These are phyloP conservation scores for Cytospora mali DNA, from an alignment of 2,329 filamentous ascomycete genomes.

Conservation along the genomic window DNA sequence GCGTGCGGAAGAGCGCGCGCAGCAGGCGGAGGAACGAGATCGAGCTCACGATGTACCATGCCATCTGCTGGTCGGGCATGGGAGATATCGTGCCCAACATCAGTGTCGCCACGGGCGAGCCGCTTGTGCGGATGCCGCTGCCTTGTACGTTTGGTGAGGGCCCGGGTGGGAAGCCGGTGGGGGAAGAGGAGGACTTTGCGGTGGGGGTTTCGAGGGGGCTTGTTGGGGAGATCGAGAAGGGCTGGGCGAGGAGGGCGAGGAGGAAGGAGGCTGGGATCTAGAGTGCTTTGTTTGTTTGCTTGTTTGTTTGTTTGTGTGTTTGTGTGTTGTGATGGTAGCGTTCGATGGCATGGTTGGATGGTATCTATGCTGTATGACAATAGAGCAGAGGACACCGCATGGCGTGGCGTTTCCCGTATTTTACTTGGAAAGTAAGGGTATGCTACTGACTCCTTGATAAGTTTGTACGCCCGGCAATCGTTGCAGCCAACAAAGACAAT, in stretches of 20 bases:
- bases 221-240: background rate
- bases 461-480: background rate
- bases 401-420: background rate
- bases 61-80: conserved; percentile 11
- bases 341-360: background rate
- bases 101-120: conserved; percentile 6
- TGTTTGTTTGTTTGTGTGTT: too few species aligned
- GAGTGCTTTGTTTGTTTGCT: too few species aligned
- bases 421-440: background rate
- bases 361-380: background rate
- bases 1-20: background rate
- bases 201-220: background rate
- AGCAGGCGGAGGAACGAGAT: conserved; percentile 7
- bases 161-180: background rate
- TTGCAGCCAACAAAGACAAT: background rate
- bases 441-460: background rate
- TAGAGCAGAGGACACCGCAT: background rate
- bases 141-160: background rate
- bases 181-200: background rate
- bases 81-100: conserved; percentile 15
- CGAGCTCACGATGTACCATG: conserved; percentile 15
- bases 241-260: background rate
- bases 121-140: background rate
- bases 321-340: background rate
- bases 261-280: background rate